Evolutionary conservation across 176 grass and related monocot species (phyloP).

Genomic region (Lolium multiflorum): DNA sequence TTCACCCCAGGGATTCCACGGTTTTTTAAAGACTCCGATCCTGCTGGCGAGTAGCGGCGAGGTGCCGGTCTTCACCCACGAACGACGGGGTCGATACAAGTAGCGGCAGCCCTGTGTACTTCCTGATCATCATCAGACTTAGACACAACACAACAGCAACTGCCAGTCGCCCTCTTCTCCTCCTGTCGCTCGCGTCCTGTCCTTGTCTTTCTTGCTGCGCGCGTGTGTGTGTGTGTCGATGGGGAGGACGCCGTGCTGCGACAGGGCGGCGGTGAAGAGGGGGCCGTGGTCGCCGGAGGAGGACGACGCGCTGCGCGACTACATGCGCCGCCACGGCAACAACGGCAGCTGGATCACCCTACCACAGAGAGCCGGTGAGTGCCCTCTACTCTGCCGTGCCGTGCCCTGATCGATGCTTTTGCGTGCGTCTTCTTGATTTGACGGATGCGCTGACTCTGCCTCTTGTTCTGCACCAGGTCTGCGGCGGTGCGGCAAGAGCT

Average conservation of each 20-base stretch:
- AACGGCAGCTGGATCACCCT: conserved; percentile 87
- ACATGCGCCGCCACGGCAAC: conserved; percentile 69
- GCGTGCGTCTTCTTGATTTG: neutral
- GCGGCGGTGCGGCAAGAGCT: conserved; percentile 83
- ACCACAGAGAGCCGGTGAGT: conserved; percentile 73
- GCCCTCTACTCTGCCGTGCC: neutral
- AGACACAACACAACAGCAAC: neutral
- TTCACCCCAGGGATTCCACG: neutral
- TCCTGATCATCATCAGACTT: neutral
- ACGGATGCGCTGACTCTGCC: neutral
- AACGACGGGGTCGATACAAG: conserved; percentile 8
- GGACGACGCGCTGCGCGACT: conserved; percentile 69
- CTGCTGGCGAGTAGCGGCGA: neutral
- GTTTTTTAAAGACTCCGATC: conserved; percentile 39
- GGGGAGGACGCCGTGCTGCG: conserved; percentile 92
- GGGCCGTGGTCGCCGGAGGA: conserved; percentile 91
- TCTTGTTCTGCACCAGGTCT: conserved; percentile 59
- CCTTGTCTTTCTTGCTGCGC: too few species aligned
- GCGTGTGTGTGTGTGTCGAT: conserved; percentile 29
- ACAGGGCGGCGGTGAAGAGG: conserved; percentile 81
- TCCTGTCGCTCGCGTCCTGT: conserved; percentile 7
- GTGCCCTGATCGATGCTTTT: too few species aligned
- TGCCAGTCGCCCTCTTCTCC: neutral
- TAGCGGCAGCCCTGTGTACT: neutral
- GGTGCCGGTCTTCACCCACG: neutral